phyloP scores from a whole-genome alignment of 2,329 filamentous ascomycete genomes.

The Ceratocystis ficicola region DNA sequence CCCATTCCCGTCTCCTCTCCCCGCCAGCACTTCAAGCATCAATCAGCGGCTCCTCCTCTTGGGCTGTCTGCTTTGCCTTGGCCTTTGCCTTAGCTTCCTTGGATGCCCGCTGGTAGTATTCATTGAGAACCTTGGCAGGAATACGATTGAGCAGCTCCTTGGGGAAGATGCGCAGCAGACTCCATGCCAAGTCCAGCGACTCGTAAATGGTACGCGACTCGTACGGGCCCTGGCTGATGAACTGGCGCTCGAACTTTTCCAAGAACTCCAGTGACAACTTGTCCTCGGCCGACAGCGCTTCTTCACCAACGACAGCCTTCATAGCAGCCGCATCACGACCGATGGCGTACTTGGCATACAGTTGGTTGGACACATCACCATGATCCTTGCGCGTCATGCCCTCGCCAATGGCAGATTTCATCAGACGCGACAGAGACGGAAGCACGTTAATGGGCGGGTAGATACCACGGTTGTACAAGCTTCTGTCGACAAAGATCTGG shows the following conservation, averaged over 20 bases:
- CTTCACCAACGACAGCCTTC: conserved; percentile 98
- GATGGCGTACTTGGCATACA: conserved; percentile 99
- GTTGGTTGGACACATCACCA: conserved; percentile 96
- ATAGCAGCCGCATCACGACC: conserved; percentile 95
- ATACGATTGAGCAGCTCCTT: conserved; percentile 97
- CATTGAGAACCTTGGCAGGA: conserved; percentile 67
- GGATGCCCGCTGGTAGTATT: conserved; percentile 63
- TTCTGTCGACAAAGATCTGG: conserved; percentile 94
- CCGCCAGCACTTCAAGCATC: conserved; percentile 37
- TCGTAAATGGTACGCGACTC: conserved; percentile 86
- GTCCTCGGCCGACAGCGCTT: conserved; percentile 88
- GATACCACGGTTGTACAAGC: conserved; percentile 88
- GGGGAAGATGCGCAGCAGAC: conserved; percentile 88
- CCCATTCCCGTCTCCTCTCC: background rate
- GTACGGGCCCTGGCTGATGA: conserved; percentile 85
- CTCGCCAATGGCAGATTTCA: conserved; percentile 99
- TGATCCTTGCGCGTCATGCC: conserved; percentile 94
- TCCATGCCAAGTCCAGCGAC: conserved; percentile 92
- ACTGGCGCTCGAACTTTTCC: conserved; percentile 94
- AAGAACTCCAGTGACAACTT: conserved; percentile 96
- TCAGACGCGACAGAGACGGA: conserved; percentile 93
- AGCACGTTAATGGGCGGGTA: conserved; percentile 98
- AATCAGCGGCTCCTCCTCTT: conserved; percentile 47
- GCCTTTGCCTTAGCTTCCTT: conserved; percentile 52
- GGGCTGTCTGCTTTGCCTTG: conserved; percentile 39